Percentiles rank a stretch among this genome's conserved stretches.
These are phyloP conservation scores for Aeschynomene evenia DNA, from an alignment of 306 rosid species.

Conservation along the genomic window DNA sequence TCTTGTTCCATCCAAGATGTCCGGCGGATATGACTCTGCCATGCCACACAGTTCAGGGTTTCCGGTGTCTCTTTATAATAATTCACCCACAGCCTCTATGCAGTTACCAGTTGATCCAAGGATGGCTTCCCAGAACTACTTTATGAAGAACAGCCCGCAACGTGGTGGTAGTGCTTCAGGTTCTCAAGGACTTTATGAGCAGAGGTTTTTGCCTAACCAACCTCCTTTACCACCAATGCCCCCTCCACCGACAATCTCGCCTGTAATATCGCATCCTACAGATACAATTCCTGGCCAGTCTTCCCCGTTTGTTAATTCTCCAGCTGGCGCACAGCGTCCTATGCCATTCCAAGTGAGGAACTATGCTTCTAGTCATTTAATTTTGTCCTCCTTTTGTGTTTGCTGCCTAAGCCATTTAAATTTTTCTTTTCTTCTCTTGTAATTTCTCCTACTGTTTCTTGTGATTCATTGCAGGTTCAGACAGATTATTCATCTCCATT, in stretches of 20 bases:
- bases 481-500: conserved; percentile 65
- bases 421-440: conserved; percentile 2
- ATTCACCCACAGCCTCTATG: conserved; percentile 52
- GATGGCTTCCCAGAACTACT: conserved; percentile 56
- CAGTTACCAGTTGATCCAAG: conserved; percentile 64
- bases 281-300: conserved; percentile 66
- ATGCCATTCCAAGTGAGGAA: conserved; percentile 61
- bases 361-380: conserved; percentile 18
- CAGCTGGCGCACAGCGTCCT: conserved; percentile 63
- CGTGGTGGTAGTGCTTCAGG: conserved; percentile 66
- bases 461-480: conserved; percentile 57
- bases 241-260: conserved; percentile 68
- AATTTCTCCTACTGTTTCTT: conserved; percentile 16
- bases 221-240: conserved; percentile 98
- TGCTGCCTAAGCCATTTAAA: conserved; percentile 17
- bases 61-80: conserved; percentile 53
- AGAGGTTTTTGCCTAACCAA: conserved; percentile 70
- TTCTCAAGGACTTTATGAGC: conserved; percentile 81
- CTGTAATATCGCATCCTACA: conserved; percentile 57
- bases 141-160: conserved; percentile 63
- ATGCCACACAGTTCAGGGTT: conserved; percentile 52
- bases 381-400: conserved; percentile 16
- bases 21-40: conserved; percentile 66
- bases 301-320: conserved; percentile 56
- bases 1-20: conserved; percentile 44